These are phyloP conservation scores for Suhomyces sp. DNA, from an alignment of 805 yeast species.

Conservation along the genomic window DNA sequence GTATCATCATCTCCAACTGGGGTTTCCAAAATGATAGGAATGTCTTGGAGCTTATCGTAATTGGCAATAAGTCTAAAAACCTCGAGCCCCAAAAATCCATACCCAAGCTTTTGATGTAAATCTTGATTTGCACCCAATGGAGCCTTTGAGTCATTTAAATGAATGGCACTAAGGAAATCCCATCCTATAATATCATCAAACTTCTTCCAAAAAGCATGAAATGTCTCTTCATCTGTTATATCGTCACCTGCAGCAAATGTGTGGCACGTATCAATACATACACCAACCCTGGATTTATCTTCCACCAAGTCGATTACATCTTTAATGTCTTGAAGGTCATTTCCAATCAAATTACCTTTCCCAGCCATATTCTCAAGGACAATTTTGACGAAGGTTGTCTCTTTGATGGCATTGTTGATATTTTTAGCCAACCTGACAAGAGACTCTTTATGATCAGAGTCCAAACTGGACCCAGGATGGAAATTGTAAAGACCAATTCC, in stretches of 20 bases:
- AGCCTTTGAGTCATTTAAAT: slow-evolving; percentile 92
- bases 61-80: slow-evolving; percentile 78
- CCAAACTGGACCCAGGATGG: slow-evolving; percentile 89
- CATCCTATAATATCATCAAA: slow-evolving; percentile 77
- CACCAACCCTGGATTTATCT: slow-evolving; percentile 84
- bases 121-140: slow-evolving; percentile 90
- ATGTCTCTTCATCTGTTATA: slow-evolving; percentile 56
- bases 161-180: slow-evolving; percentile 75
- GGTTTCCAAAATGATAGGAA: slow-evolving; percentile 87
- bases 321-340: slow-evolving; percentile 69
- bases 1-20: slow-evolving; percentile 70
- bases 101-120: slow-evolving; percentile 84
- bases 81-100: slow-evolving; percentile 87
- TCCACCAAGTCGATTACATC: slow-evolving; percentile 77
- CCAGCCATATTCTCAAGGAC: slow-evolving; percentile 98
- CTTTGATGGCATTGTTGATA: slow-evolving; percentile 72
- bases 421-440: slow-evolving; percentile 69
- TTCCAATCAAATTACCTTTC: slow-evolving; percentile 87
- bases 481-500: slow-evolving; percentile 85
- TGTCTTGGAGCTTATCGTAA: slow-evolving; percentile 52
- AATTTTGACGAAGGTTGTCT: slow-evolving; percentile 77
- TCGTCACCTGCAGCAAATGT: slow-evolving; percentile 97
- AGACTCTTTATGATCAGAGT: slow-evolving; percentile 63
- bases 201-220: slow-evolving; percentile 67
- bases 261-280: slow-evolving; percentile 95